Evolutionary conservation across 2,329 filamentous ascomycete species (phyloP), one percentile per base, ranked within the genome.

Genomic region (Phialemoniopsis sp.): DNA sequence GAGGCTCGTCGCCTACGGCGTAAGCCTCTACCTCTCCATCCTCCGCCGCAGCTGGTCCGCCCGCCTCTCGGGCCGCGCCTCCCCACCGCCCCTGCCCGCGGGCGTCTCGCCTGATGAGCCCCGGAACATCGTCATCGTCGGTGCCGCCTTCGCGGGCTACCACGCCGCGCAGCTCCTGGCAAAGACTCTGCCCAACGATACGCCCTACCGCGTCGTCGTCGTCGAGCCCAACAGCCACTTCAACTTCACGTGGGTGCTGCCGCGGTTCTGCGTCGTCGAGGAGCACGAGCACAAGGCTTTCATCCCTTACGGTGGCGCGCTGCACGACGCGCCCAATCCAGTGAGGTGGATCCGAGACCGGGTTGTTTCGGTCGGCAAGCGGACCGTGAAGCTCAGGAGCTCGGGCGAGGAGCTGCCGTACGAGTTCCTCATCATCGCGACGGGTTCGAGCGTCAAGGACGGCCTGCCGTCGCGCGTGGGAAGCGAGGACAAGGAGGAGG

Each of bases 211-310:
- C 4, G 68, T 80, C 4, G 58, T 82, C 0, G 58, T 82, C 4
- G 52, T 83, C 19, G 79, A 84, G 54, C 73, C 71, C 34, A 77
- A 78, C 51, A 70, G 67, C 4, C 78, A 82, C 54, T 78, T 82
- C 53, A 72, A 82, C 46, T 80, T 76, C 48, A 73, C 74, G 0
- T 83, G 76, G 67, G 68, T 72, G 12, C 67, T 82, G 29, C 79
- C 80, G 0, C 67, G 79, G 4, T 80, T 74, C 51, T 73, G 68
- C 31, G 77, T 82, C 13, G 60, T 76, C 5, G 56, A 63, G n/a
- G 70, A 68, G 15, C 71, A 79, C 34, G 78, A 81, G 44, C 56
- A 74, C 40, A 75, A 75, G 48, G 76, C 75, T 0, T 82, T 82
- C 44, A 74, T 83, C 32, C 78, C 80, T 0, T 82, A 80, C 43